These are phyloP conservation scores for Adansonia madagascariensis DNA, from an alignment of 441 rosid species.

Conservation along the genomic window DNA sequence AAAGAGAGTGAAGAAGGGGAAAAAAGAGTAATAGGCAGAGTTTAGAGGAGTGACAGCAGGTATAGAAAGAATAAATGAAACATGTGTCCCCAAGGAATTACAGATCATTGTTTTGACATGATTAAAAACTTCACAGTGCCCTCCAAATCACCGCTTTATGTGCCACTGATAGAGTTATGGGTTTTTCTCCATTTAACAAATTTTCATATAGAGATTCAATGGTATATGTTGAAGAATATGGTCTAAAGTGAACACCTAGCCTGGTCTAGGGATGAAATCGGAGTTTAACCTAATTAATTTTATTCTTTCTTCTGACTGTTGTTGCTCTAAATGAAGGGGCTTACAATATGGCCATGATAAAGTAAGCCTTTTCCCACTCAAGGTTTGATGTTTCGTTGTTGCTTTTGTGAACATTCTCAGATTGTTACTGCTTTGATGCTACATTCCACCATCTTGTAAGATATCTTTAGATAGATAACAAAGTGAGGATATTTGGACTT, in stretches of 20 bases:
- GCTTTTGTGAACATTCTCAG: slow-evolving; percentile 17
- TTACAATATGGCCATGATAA: background rate
- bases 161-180: background rate
- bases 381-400: slow-evolving; percentile 9
- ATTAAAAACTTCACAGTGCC: background rate
- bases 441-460: background rate
- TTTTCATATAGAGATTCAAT: background rate
- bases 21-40: background rate
- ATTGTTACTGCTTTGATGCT: background rate
- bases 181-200: background rate
- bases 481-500: no score
- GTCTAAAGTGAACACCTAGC: background rate
- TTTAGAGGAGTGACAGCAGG: background rate
- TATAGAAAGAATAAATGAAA: no score
- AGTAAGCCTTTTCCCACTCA: background rate
- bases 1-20: background rate
- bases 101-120: background rate
- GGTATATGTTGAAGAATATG: background rate
- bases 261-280: background rate
- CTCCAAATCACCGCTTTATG: background rate
- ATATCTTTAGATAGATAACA: background rate
- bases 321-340: background rate
- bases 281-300: background rate
- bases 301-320: no score
- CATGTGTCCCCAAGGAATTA: background rate